These are phyloP conservation scores for Suhomyces sp. DNA, from an alignment of 805 yeast species.

Conservation along the genomic window DNA sequence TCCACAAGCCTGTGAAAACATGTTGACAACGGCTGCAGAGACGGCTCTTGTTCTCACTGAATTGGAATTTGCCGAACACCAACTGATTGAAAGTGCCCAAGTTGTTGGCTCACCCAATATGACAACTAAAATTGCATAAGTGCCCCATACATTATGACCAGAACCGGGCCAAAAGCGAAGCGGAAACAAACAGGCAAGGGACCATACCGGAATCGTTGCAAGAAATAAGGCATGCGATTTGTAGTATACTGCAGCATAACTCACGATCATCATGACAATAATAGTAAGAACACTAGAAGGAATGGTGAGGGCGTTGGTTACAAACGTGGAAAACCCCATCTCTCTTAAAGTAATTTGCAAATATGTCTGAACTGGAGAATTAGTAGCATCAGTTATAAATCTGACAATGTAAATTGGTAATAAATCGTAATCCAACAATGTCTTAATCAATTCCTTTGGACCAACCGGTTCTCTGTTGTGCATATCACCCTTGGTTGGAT, in stretches of 20 bases:
- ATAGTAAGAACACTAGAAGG: slow-evolving; percentile 40
- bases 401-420: slow-evolving; percentile 28
- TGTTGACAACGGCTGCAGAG: slow-evolving; percentile 64
- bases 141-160: slow-evolving; percentile 43
- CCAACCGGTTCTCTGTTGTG: slow-evolving; percentile 27
- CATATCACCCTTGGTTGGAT: slow-evolving; percentile 33
- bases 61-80: slow-evolving; percentile 64
- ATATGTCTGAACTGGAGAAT: slow-evolving; percentile 15
- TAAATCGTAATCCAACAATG: slow-evolving; percentile 26
- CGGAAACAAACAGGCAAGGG: slow-evolving; percentile 21
- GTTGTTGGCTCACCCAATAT: slow-evolving; percentile 46
- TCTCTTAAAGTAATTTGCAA: slow-evolving; percentile 13
- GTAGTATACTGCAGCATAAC: slow-evolving; percentile 24
- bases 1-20: slow-evolving; percentile 58
- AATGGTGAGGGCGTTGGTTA: slow-evolving; percentile 52
- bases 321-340: slow-evolving; percentile 53
- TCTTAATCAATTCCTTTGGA: slow-evolving; percentile 16
- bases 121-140: slow-evolving; percentile 38
- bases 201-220: slow-evolving; percentile 16
- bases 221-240: slow-evolving; percentile 19
- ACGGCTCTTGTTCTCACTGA: slow-evolving; percentile 63
- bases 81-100: slow-evolving; percentile 56
- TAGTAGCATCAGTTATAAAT: slow-evolving; percentile 19
- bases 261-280: slow-evolving; percentile 18
- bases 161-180: slow-evolving; percentile 44